Percentiles rank a stretch among this genome's conserved stretches.
These are phyloP conservation scores for Viridothelium virens DNA, from an alignment of 495 filamentous ascomycete genomes.

Conservation along the genomic window DNA sequence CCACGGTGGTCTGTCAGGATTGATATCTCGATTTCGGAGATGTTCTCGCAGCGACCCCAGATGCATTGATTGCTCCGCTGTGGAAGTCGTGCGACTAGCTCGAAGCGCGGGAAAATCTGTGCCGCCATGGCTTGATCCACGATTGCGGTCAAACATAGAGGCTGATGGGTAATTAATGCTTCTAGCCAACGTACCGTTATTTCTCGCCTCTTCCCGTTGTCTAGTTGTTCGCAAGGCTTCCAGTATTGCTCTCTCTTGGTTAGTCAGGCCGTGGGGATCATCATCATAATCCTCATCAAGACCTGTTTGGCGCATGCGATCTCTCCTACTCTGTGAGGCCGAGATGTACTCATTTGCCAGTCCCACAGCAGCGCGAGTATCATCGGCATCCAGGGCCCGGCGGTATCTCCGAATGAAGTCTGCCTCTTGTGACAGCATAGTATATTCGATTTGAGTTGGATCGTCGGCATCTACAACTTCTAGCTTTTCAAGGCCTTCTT, in stretches of 20 bases:
- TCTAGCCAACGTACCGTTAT: slow-evolving; percentile 26
- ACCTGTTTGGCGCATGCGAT: slow-evolving; percentile 24
- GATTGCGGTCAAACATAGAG: slow-evolving; percentile 27
- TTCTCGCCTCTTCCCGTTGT: slow-evolving; percentile 31
- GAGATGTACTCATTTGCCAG: slow-evolving; percentile 39
- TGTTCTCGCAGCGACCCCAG: not conserved
- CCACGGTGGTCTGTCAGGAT: slow-evolving; percentile 5
- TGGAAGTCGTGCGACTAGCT: slow-evolving; percentile 19
- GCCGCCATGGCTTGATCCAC: not conserved
- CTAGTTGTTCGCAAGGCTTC: slow-evolving; percentile 45
- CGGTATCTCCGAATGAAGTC: slow-evolving; percentile 36
- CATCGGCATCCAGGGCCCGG: slow-evolving; percentile 34
- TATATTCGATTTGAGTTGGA: slow-evolving; percentile 37
- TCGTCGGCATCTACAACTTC: slow-evolving; percentile 32
- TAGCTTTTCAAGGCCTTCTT: slow-evolving; percentile 41
- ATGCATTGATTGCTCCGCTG: slow-evolving; percentile 13
- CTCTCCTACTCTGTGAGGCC: slow-evolving; percentile 30
- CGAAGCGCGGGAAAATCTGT: slow-evolving; percentile 6
- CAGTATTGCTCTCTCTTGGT: slow-evolving; percentile 51
- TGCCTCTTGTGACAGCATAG: slow-evolving; percentile 24
- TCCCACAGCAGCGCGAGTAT: slow-evolving; percentile 31
- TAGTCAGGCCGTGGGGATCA: slow-evolving; percentile 46
- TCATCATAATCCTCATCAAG: slow-evolving; percentile 24
- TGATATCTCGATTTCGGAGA: slow-evolving; percentile 5
- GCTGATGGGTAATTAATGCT: slow-evolving; percentile 40